phyloP scores from a whole-genome alignment of 768 basidiomycete genomes.

The Tricholoma bakamatsutake region DNA sequence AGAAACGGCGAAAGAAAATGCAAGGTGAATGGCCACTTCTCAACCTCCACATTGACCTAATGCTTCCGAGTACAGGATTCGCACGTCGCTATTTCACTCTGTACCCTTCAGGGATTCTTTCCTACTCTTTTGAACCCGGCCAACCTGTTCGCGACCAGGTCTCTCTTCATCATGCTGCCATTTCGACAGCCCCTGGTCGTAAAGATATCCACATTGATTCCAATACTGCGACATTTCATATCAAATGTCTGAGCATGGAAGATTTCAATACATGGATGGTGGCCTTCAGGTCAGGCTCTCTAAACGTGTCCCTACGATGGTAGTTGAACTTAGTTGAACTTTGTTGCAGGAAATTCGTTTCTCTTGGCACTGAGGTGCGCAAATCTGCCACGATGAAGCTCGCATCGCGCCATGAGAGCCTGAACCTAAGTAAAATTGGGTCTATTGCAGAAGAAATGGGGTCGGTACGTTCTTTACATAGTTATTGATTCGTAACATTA shows the following conservation, averaged over 20 bases:
- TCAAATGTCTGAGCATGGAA: slow-evolving; percentile 64
- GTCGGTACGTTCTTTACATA: slow-evolving; percentile 34
- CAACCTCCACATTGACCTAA: not conserved
- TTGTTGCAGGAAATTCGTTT: slow-evolving; percentile 53
- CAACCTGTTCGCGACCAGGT: slow-evolving; percentile 69
- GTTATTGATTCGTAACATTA: not conserved
- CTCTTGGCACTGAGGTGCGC: slow-evolving; percentile 39
- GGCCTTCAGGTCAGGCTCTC: slow-evolving; percentile 53
- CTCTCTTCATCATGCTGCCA: slow-evolving; percentile 62
- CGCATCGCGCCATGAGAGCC: slow-evolving; percentile 36
- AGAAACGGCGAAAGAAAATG: slow-evolving; percentile 85
- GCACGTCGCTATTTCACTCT: slow-evolving; percentile 80
- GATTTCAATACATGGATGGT: slow-evolving; percentile 75
- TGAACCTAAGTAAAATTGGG: slow-evolving; percentile 42
- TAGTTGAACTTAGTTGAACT: not conserved
- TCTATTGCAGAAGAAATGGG: slow-evolving; percentile 63
- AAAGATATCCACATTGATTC: slow-evolving; percentile 82
- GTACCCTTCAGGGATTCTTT: slow-evolving; percentile 59
- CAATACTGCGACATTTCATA: slow-evolving; percentile 71
- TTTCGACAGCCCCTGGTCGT: slow-evolving; percentile 65
- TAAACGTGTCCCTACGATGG: not conserved
- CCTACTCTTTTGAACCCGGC: slow-evolving; percentile 70
- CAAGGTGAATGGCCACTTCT: slow-evolving; percentile 47
- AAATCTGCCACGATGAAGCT: slow-evolving; percentile 36
- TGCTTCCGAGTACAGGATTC: slow-evolving; percentile 47